Evolutionary conservation across 352 stramenopile genomes (phyloP), one percentile per base, ranked within the genome.

Genomic region (Phytophthora sojae): DNA sequence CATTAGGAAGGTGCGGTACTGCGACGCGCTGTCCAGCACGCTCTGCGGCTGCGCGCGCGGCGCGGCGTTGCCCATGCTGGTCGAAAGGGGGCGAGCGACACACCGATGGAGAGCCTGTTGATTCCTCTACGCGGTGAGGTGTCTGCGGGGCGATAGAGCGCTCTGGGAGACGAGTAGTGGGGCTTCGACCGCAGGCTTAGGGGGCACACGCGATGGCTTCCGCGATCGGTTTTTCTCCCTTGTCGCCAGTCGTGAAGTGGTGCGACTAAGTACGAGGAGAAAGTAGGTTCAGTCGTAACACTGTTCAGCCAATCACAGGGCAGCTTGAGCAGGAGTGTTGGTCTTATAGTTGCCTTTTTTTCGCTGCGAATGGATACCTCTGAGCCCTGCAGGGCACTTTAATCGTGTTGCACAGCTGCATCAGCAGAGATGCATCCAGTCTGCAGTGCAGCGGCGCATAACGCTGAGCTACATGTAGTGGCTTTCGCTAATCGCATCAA

Each of bases 1-100:
- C 88, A 96, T 94, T 17, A 96, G 73, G 71, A 93, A 95, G 50
- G 88, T 96, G 19, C 89, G 89, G 69, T 93, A 95, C 64, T 96
- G 89, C 57, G 89, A 96, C 69, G 86, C 82, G 37, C 80, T 95
- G 80, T 96, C 89, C 52, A 93, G 74, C 61, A 88, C 83, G 62
- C 79, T 92, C 67, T 83, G 84, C 60, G 86, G 83, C 75, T 94
- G 86, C 42, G 89, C 88, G 42, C 89, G 88, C 39, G 89, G 88
- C 58, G 89, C 89, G 14, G 89, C 89, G 52, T 96, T 96, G 55
- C 89, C 89, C 89, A 96, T 96, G 14, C 17, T 71, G 42, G 14
- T 49, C 39, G 39, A 49, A 1, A 45, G 12, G 51, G 25, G 57
- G 26, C 17, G 35, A n/a, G 39, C 12, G 25, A 53, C 17, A 42